Evolutionary conservation across 2,329 filamentous ascomycete species (phyloP).

Genomic region (Pezicula radicicola): DNA sequence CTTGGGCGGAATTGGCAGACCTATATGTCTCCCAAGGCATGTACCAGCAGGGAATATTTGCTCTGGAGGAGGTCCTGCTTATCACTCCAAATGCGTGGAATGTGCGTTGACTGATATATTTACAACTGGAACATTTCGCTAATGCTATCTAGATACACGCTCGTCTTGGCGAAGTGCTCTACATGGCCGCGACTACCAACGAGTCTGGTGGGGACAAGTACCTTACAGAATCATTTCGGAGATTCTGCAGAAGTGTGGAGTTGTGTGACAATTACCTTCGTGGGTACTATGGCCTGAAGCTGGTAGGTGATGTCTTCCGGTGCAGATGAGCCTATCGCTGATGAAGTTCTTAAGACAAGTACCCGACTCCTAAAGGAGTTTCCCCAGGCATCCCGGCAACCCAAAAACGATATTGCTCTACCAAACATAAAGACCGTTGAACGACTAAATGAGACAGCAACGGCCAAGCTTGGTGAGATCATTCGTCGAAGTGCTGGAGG

Average conservation of each 20-base stretch:
- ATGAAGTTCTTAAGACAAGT: conserved; percentile 24
- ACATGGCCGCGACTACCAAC: conserved; percentile 58
- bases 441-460: conserved; percentile 69
- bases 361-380: conserved; percentile 40
- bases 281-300: conserved; percentile 87
- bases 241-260: conserved; percentile 89
- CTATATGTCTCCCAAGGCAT: conserved; percentile 78
- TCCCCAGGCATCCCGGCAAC: conserved; percentile 41
- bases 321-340: background rate
- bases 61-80: conserved; percentile 85
- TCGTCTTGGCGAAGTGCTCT: conserved; percentile 77
- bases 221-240: conserved; percentile 71
- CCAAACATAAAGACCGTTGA: conserved; percentile 59
- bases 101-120: conserved; percentile 46
- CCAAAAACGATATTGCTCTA: conserved; percentile 42
- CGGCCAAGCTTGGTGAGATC: conserved; percentile 73
- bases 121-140: conserved; percentile 19
- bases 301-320: conserved; percentile 47
- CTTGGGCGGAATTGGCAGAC: conserved; percentile 89
- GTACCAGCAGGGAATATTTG: conserved; percentile 80
- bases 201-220: conserved; percentile 41
- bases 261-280: conserved; percentile 90
- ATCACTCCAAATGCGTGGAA: conserved; percentile 94
- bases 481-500: conserved; percentile 59
- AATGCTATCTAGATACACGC: conserved; percentile 68